Percentiles rank a stretch among this genome's conserved stretches.
These are phyloP conservation scores for Globisporangium uncinulatum DNA, from an alignment of 352 stramenopile species.

Conservation along the genomic window DNA sequence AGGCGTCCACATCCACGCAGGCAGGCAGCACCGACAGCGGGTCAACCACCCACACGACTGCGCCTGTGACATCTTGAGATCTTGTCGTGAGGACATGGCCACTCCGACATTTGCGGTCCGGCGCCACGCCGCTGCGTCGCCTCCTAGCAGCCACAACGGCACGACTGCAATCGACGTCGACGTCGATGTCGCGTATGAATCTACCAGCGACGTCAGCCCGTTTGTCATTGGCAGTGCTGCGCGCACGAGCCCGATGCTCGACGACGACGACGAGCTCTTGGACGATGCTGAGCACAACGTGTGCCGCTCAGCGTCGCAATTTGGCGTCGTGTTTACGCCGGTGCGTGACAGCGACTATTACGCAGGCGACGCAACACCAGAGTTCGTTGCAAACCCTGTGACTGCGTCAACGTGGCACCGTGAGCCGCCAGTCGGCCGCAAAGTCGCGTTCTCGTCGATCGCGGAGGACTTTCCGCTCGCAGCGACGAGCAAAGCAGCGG, in stretches of 20 bases:
- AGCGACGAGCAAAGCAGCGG: constrained; percentile 26
- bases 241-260: constrained; percentile 26
- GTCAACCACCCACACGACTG: too few species aligned
- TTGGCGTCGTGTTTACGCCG: constrained; percentile 11
- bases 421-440: constrained; percentile 18
- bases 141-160: too few species aligned
- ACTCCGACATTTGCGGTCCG: too few species aligned
- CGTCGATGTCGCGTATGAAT: too few species aligned
- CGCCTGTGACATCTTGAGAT: too few species aligned
- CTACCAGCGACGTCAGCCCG: too few species aligned
- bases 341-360: constrained; percentile 12
- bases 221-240: too few species aligned
- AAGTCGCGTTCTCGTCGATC: constrained; percentile 54
- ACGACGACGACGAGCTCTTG: constrained; percentile 58
- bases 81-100: too few species aligned
- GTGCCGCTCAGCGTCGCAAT: constrained; percentile 47
- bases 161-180: too few species aligned
- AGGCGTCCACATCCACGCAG: too few species aligned
- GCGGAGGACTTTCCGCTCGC: constrained; percentile 46
- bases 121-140: too few species aligned
- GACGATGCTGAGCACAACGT: constrained; percentile 31
- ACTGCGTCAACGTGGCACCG: constrained; percentile 13
- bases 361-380: background rate
- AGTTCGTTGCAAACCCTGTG: constrained; percentile 20
- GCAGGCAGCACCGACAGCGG: too few species aligned